Conservation (phyloP, 2,329 filamentous ascomycete species). For the Chaetomiaceae sp. region DNA sequence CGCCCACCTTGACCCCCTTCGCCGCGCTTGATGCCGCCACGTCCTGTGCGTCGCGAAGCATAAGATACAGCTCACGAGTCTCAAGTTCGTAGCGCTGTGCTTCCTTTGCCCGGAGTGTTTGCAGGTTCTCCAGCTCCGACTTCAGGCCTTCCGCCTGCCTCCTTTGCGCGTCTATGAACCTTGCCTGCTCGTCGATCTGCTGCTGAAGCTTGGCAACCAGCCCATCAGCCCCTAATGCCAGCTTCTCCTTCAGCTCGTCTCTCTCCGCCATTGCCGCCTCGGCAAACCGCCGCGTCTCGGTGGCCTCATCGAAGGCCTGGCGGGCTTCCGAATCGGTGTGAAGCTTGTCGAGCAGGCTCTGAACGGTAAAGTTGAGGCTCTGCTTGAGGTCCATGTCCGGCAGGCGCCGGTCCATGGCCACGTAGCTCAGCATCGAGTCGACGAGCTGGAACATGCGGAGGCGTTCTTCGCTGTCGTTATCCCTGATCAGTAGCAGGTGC, state of each 20-base stretch:
- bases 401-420: conserved; percentile 92
- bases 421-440: conserved; percentile 97
- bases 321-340: conserved; percentile 95
- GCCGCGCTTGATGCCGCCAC: conserved; percentile 81
- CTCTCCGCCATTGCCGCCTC: conserved; percentile 94
- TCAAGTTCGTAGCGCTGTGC: conserved; percentile 93
- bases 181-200: conserved; percentile 87
- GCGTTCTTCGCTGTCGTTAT: conserved; percentile 87
- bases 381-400: conserved; percentile 98
- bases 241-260: conserved; percentile 84
- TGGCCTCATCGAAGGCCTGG: conserved; percentile 83
- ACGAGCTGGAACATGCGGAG: conserved; percentile 95
- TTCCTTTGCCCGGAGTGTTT: conserved; percentile 81
- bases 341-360: conserved; percentile 88
- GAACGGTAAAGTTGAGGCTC: conserved; percentile 94
- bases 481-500: conserved; percentile 85
- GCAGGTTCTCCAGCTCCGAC: conserved; percentile 80
- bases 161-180: conserved; percentile 82
- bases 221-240: conserved; percentile 89
- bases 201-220: conserved; percentile 88
- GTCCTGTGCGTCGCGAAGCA: conserved; percentile 96
- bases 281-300: conserved; percentile 86
- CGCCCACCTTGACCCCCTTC: conserved; percentile 51
- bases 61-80: conserved; percentile 92
- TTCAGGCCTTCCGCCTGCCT: conserved; percentile 85